Conservation (phyloP, 129 eudicot genomes). For the Gnaphalium uliginosum region DNA sequence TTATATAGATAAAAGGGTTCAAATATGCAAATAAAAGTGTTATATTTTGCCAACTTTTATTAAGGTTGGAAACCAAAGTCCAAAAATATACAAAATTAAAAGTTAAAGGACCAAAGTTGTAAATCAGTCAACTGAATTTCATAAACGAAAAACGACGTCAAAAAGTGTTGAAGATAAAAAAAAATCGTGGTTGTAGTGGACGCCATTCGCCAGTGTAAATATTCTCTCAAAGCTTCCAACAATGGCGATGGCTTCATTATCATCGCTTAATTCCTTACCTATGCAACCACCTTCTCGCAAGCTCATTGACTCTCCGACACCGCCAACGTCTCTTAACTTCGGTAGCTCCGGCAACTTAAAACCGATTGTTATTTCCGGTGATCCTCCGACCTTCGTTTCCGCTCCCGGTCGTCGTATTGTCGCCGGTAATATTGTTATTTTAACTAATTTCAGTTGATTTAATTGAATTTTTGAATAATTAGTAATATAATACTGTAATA, state of each 20-base stretch:
- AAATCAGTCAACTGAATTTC: background rate
- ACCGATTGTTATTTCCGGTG: conserved; percentile 68
- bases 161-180: background rate
- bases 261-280: conserved; percentile 41
- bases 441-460: background rate
- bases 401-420: conserved; percentile 85
- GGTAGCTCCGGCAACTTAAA: conserved; percentile 38
- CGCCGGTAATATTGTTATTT: background rate
- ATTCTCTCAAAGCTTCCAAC: conserved; percentile 19
- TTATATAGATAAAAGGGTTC: too few relatives aligned
- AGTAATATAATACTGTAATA: too few relatives aligned
- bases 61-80: background rate
- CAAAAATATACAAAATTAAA: background rate
- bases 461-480: background rate
- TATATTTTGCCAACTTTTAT: too few relatives aligned
- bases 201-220: conserved; percentile 22
- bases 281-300: conserved; percentile 42
- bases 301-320: conserved; percentile 12
- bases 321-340: conserved; percentile 25
- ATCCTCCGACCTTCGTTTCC: conserved; percentile 87
- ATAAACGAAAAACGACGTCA: background rate
- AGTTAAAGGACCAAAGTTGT: background rate
- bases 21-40: too few relatives aligned
- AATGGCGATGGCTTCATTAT: conserved; percentile 53
- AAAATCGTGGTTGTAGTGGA: conserved; percentile 27